Evolutionary conservation across 2,329 filamentous ascomycete genomes (phyloP).

Genomic region (Plenodomus tracheiphilus): DNA sequence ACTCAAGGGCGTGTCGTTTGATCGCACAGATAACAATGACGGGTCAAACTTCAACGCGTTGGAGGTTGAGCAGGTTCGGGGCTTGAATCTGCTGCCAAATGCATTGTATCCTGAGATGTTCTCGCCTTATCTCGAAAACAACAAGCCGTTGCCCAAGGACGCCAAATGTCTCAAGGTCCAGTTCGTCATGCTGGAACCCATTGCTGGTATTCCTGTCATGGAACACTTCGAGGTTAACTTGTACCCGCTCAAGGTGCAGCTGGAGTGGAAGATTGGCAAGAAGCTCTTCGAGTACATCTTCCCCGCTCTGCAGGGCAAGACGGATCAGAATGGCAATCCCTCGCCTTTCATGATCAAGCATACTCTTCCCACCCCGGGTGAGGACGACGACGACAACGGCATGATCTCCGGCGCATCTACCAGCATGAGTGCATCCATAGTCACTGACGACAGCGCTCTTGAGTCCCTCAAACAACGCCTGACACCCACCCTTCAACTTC

Average conservation of each 20-base stretch:
- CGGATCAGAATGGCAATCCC: constrained; percentile 58
- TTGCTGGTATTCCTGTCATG: constrained; percentile 95
- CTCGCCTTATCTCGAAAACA: constrained; percentile 75
- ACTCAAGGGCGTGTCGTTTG: constrained; percentile 86
- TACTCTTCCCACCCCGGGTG: constrained; percentile 51
- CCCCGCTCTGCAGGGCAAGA: constrained; percentile 70
- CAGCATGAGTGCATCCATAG: constrained; percentile 22
- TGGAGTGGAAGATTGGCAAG: constrained; percentile 90
- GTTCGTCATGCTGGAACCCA: constrained; percentile 98
- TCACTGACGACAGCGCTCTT: constrained; percentile 56
- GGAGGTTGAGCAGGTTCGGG: constrained; percentile 83
- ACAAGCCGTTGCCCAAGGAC: constrained; percentile 60
- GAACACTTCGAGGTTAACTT: constrained; percentile 95
- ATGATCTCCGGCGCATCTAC: constrained; percentile 17
- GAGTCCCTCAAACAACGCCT: constrained; percentile 81
- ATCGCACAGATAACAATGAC: constrained; percentile 94
- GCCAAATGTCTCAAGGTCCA: constrained; percentile 90
- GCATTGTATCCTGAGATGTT: constrained; percentile 97
- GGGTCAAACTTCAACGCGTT: constrained; percentile 94
- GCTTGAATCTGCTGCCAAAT: constrained; percentile 85
- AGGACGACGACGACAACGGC: constrained; percentile 53
- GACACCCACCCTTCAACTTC: constrained; percentile 72
- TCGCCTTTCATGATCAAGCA: constrained; percentile 65
- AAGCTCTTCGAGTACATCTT: constrained; percentile 97
- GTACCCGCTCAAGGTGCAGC: constrained; percentile 89